These are phyloP conservation scores for Suillus decipiens DNA, from an alignment of 768 basidiomycete species.

Conservation along the genomic window DNA sequence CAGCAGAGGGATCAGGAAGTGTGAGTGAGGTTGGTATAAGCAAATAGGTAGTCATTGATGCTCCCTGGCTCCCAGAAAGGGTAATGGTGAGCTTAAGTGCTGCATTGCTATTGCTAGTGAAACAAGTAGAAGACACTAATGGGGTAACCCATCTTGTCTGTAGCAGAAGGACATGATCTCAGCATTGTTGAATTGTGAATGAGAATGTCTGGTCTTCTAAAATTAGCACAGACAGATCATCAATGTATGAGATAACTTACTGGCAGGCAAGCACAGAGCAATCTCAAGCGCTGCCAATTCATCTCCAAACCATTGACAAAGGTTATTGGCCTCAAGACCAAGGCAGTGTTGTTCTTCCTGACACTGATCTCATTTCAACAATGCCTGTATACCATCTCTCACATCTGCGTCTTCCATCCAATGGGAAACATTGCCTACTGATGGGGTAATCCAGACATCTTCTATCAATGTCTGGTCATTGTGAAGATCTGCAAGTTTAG, in stretches of 20 bases:
- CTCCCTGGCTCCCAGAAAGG: slow-evolving; percentile 5
- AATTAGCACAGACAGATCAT: neutral
- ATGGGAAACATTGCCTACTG: slow-evolving; percentile 15
- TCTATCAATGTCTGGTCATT: slow-evolving; percentile 33
- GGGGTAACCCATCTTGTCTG: slow-evolving; percentile 24
- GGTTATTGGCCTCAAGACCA: slow-evolving; percentile 33
- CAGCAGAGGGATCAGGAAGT: neutral
- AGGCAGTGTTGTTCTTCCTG: slow-evolving; percentile 32
- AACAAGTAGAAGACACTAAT: slow-evolving; percentile 12
- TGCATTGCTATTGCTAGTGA: slow-evolving; percentile 14
- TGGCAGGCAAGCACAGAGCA: slow-evolving; percentile 10
- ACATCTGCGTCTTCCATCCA: slow-evolving; percentile 38
- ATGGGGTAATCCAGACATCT: slow-evolving; percentile 37
- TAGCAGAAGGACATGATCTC: slow-evolving; percentile 15
- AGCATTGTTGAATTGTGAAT: slow-evolving; percentile 4
- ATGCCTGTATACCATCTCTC: slow-evolving; percentile 31
- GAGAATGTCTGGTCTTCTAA: neutral
- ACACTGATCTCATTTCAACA: slow-evolving; percentile 32
- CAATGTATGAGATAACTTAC: slow-evolving; percentile 9
- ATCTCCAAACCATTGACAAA: slow-evolving; percentile 36
- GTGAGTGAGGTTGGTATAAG: slow-evolving; percentile 1
- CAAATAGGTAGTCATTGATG: neutral
- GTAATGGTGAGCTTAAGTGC: neutral
- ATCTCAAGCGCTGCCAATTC: slow-evolving; percentile 30
- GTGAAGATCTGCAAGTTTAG: slow-evolving; percentile 23